Percentiles rank a stretch among this genome's conserved stretches.
These are phyloP conservation scores for Magnolia sinica DNA, from an alignment of 164 flowering plant genomes.

Conservation along the genomic window DNA sequence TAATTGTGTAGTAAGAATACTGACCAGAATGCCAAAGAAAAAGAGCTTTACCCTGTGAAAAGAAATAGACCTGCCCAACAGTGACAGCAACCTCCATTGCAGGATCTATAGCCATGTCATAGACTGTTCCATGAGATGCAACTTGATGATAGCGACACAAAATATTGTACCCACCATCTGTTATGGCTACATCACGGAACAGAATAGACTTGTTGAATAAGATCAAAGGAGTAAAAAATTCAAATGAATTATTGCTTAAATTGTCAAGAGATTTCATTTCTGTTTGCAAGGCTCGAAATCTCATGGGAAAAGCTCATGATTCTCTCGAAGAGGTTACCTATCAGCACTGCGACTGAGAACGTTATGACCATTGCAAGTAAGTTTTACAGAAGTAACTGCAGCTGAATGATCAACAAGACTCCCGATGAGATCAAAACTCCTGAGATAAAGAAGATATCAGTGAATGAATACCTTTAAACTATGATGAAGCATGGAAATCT, in stretches of 20 bases:
- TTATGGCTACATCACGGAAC: slow-evolving; percentile 45
- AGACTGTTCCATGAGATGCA: slow-evolving; percentile 55
- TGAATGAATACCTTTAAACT: background rate
- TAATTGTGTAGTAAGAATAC: background rate
- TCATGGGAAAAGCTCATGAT: background rate
- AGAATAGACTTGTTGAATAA: slow-evolving; percentile 44
- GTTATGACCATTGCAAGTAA: slow-evolving; percentile 39
- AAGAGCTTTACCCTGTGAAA: background rate
- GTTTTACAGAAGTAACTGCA: slow-evolving; percentile 58
- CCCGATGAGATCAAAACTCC: slow-evolving; percentile 57
- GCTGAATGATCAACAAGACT: slow-evolving; percentile 67
- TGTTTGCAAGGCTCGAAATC: background rate
- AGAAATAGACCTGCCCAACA: slow-evolving; percentile 57
- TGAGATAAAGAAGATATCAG: slow-evolving; percentile 19
- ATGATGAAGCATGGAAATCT: background rate
- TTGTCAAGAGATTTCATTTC: background rate
- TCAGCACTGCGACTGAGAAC: slow-evolving; percentile 70
- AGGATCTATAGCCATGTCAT: slow-evolving; percentile 69
- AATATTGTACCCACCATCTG: slow-evolving; percentile 28
- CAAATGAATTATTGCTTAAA: background rate
- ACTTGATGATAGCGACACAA: slow-evolving; percentile 31
- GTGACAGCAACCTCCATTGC: slow-evolving; percentile 47
- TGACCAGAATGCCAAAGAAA: background rate
- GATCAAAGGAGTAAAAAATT: background rate
- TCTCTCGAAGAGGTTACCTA: slow-evolving; percentile 34